phyloP scores from a whole-genome alignment of 129 eudicot species.

The Helichrysum umbraculigerum region DNA sequence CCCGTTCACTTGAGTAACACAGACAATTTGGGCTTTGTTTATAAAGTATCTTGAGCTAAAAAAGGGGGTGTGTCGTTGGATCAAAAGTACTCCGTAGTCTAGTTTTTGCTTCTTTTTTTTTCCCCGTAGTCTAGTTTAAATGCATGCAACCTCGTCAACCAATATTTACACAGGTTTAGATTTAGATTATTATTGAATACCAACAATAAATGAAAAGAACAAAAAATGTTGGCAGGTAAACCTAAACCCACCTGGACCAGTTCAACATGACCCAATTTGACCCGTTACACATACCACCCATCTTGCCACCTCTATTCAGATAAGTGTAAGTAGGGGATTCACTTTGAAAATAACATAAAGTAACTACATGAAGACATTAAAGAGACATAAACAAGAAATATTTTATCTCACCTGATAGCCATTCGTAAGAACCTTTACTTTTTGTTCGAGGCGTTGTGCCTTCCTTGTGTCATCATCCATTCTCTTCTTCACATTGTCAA shows the following conservation, averaged over 20 bases:
- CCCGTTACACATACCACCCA: not conserved
- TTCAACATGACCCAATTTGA: not conserved
- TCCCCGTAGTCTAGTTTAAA: no score
- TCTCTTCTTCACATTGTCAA: slow-evolving; percentile 84
- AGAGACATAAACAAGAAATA: not conserved
- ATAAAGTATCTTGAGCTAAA: no score
- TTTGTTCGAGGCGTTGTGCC: slow-evolving; percentile 82
- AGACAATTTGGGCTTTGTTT: not conserved
- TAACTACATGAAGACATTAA: not conserved
- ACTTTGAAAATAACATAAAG: not conserved
- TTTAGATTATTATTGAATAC: not conserved
- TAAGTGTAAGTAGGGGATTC: not conserved
- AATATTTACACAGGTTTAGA: no score
- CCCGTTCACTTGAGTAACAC: not conserved
- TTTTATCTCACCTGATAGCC: slow-evolving; percentile 84
- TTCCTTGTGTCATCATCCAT: slow-evolving; percentile 95
- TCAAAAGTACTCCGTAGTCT: no score
- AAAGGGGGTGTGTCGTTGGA: no score
- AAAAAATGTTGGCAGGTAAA: not conserved
- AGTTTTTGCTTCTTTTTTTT: no score
- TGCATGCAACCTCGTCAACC: no score
- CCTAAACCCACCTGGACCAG: not conserved
- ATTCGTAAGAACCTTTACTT: slow-evolving; percentile 76
- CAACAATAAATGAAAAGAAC: not conserved
- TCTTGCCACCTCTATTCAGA: not conserved